A percentile compares a stretch with the other conserved stretches of the same genome.
These are phyloP conservation scores for Exophiala sp. DNA, from an alignment of 2,329 filamentous ascomycete species.

Conservation along the genomic window DNA sequence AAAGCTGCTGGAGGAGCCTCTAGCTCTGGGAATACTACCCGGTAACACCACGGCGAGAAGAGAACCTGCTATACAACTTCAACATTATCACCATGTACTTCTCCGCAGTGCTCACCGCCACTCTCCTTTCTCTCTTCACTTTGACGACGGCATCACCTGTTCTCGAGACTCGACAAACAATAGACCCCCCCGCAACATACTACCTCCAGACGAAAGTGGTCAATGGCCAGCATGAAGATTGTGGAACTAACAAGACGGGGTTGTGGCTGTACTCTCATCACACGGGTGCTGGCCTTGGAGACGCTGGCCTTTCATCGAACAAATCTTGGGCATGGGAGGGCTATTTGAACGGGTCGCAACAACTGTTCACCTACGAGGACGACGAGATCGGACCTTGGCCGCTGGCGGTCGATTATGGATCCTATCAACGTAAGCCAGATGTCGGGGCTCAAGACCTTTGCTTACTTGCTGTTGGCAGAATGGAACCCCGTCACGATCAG, in stretches of 20 bases:
- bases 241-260: slow-evolving; percentile 26
- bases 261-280: slow-evolving; percentile 27
- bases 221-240: slow-evolving; percentile 19
- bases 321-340: slow-evolving; percentile 20
- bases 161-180: slow-evolving; percentile 19
- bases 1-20: no score
- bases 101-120: slow-evolving; percentile 10
- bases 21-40: no score
- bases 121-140: slow-evolving; percentile 9
- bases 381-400: slow-evolving; percentile 27
- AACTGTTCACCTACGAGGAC: slow-evolving; percentile 22
- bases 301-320: slow-evolving; percentile 22
- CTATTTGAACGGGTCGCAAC: slow-evolving; percentile 25
- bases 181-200: slow-evolving; percentile 19
- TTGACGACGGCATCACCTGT: slow-evolving; percentile 16
- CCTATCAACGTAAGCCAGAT: slow-evolving; percentile 24
- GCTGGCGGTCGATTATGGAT: slow-evolving; percentile 12
- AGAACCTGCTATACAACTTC: no score
- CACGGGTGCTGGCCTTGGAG: slow-evolving; percentile 28
- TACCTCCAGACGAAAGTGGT: slow-evolving; percentile 24
- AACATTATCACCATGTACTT: slow-evolving; percentile 20
- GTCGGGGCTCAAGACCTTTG: neutral
- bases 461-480: slow-evolving; percentile 16
- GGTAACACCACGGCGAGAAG: no score
- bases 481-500: slow-evolving; percentile 25